Evolutionary conservation across 1,284 basidiomycete species (phyloP), one percentile per base, ranked within the genome.

Genomic region (Exobasidium rhododendri): DNA sequence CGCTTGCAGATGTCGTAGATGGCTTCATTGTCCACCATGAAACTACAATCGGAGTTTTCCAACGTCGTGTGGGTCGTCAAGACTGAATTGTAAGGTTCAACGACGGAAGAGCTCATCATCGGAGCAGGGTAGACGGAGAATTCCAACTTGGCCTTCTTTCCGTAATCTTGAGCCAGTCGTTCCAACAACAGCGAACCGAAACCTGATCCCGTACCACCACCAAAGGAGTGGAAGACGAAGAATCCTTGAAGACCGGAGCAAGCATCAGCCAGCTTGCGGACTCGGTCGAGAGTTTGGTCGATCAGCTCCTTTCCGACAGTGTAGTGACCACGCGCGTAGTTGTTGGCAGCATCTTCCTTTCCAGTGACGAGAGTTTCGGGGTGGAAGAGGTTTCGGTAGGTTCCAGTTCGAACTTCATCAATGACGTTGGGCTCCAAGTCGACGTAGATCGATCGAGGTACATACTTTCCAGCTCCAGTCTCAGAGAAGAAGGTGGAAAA

Each of bases 161-260:
- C 96, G 78, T 97, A 98, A 83, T 98, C 94, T 67, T 90, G 89
- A 47, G 94, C 94, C 66, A 98, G 88, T 65, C 92, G 88, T 83
- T 98, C 96, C 68, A 98, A 86, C 60, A 98, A 85, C 74, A 98
- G 89, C 58, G 96, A 94, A 80, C 96, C 96, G 82, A 99, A 97
- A 76, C 96, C 96, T 67, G 96, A 98, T 79, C 96, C 96, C 74
- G 94, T 98, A 82, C 96, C 96, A 82, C 96, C 96, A 80, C 96
- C 96, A 80, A 97, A 97, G 50, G 96, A 98, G 85, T 98, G 96
- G 88, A 98, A 98, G 80, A 98, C 92, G 81, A 99, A 98, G 87
- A 98, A 98, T 74, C 96, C 94, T 83, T 99, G 96, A 50, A 98
- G 88, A 81, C 96, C 96, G 50, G 89, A 88, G 85, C 94, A 97